Evolutionary conservation across 2,329 filamentous ascomycete genomes (phyloP).

Genomic region (Pseudogymnoascus sp.): DNA sequence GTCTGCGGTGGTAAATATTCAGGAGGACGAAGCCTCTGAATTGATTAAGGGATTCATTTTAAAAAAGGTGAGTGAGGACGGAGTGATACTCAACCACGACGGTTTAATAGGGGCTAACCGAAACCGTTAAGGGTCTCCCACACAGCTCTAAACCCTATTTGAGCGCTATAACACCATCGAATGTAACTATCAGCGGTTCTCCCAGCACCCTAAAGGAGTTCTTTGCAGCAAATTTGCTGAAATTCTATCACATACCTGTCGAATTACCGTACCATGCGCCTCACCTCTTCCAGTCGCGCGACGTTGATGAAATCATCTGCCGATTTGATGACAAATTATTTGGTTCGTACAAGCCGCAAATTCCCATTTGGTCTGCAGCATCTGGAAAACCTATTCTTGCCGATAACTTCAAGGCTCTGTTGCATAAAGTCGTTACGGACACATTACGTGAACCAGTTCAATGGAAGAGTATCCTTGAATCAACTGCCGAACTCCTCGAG

Average conservation of each 20-base stretch:
- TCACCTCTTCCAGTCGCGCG: constrained; percentile 17
- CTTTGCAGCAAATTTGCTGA: constrained; percentile 9
- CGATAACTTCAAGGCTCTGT: constrained; percentile 12
- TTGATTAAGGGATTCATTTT: constrained; percentile 7
- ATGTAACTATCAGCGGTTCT: constrained; percentile 13
- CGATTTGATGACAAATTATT: neutral
- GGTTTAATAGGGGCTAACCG: neutral
- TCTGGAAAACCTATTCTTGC: neutral
- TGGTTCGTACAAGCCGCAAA: constrained; percentile 7
- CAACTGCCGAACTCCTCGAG: neutral
- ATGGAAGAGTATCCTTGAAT: constrained; percentile 4
- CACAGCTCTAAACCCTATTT: constrained; percentile 5
- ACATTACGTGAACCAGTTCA: constrained; percentile 19
- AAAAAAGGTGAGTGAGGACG: neutral
- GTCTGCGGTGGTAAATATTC: neutral
- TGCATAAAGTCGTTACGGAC: constrained; percentile 16
- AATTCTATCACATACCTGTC: constrained; percentile 2
- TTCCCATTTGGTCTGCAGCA: constrained; percentile 17
- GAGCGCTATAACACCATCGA: constrained; percentile 5
- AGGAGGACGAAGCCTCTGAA: neutral
- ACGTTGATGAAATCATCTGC: constrained; percentile 12
- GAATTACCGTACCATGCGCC: constrained; percentile 22
- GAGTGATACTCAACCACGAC: neutral
- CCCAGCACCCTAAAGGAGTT: neutral
- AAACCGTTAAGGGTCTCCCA: neutral